Conservation (phyloP, 371 early-diverging fungal species). For the Fennellomyces sp. region DNA sequence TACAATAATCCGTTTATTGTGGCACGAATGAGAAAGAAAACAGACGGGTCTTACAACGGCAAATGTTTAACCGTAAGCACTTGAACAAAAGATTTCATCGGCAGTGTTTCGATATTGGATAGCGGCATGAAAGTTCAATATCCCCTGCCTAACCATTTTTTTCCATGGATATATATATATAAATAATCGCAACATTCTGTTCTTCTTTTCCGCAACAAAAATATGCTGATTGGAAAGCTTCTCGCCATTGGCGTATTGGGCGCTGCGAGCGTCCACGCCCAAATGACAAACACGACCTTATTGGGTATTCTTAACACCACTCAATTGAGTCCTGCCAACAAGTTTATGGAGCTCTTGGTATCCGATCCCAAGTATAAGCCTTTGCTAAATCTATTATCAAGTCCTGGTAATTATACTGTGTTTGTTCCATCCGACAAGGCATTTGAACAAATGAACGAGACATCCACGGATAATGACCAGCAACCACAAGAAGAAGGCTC, state of each 20-base stretch:
- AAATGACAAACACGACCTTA: slow-evolving; percentile 25
- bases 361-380: slow-evolving; percentile 29
- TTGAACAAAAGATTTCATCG: too few species aligned
- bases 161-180: slow-evolving; percentile 3
- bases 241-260: neutral
- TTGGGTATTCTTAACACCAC: slow-evolving; percentile 35
- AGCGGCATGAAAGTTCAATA: too few species aligned
- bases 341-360: slow-evolving; percentile 25
- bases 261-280: slow-evolving; percentile 11
- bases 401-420: slow-evolving; percentile 31
- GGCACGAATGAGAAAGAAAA: too few species aligned
- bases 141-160: too few species aligned
- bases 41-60: too few species aligned
- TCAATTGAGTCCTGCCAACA: slow-evolving; percentile 26
- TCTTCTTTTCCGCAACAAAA: neutral
- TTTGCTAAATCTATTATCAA: slow-evolving; percentile 23
- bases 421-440: slow-evolving; percentile 35
- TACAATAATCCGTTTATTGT: too few species aligned
- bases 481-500: neutral
- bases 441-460: neutral
- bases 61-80: too few species aligned
- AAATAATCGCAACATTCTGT: neutral
- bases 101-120: too few species aligned
- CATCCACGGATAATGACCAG: neutral
- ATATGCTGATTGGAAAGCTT: slow-evolving; percentile 12